Percentiles rank a stretch among this genome's conserved stretches.
Conservation (phyloP, 129 eudicot species). For the Oenanthe sinensis region DNA sequence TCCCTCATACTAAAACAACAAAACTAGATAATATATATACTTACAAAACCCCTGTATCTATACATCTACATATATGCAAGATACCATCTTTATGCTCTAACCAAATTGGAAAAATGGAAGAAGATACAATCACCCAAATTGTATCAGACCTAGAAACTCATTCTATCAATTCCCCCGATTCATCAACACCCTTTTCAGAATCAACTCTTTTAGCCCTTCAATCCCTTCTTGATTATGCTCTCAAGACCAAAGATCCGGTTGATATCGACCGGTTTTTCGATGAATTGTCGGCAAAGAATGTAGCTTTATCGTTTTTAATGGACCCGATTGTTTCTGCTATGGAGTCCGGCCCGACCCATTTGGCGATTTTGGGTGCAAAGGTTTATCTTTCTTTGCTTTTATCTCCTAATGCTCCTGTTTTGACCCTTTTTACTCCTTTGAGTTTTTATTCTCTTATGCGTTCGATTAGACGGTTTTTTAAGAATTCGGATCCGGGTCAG, state of each 20-base stretch:
- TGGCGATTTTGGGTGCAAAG: constrained; percentile 48
- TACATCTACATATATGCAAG: not conserved
- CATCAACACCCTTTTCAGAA: constrained; percentile 45
- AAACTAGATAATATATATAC: not conserved
- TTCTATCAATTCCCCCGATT: constrained; percentile 8
- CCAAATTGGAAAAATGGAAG: constrained; percentile 41
- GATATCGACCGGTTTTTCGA: constrained; percentile 38
- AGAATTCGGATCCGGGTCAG: constrained; percentile 14
- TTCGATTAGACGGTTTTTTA: constrained; percentile 44
- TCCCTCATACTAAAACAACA: too few species aligned
- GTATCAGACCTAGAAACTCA: constrained; percentile 46
- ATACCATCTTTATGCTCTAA: not conserved
- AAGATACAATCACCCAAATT: constrained; percentile 41
- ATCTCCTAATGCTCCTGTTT: constrained; percentile 61
- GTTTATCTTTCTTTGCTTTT: constrained; percentile 62
- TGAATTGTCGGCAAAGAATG: constrained; percentile 46
- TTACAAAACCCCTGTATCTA: not conserved
- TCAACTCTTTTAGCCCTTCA: constrained; percentile 46
- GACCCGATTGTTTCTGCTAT: constrained; percentile 42
- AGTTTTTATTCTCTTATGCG: constrained; percentile 62
- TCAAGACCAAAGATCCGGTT: constrained; percentile 37
- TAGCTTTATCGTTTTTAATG: constrained; percentile 35
- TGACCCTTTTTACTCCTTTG: constrained; percentile 79
- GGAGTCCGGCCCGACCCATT: constrained; percentile 51
- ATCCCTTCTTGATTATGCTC: constrained; percentile 43